phyloP scores from a whole-genome alignment of 768 basidiomycete species.

The Tylopilus sp. region DNA sequence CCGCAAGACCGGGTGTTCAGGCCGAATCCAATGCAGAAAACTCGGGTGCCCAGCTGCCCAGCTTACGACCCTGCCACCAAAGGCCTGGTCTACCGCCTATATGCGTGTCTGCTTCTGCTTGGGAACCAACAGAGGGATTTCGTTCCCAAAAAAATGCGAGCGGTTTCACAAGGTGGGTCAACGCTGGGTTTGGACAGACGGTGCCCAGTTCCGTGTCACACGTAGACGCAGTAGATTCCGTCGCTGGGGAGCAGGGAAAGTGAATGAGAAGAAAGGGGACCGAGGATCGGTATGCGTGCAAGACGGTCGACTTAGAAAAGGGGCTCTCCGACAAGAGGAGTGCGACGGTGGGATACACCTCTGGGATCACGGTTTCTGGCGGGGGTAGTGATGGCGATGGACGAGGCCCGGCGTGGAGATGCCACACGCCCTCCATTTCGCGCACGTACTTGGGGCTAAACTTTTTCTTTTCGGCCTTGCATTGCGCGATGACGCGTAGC shows the following conservation, averaged over 20 bases:
- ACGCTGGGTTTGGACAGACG: slow-evolving; percentile 22
- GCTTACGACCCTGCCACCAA: slow-evolving; percentile 35
- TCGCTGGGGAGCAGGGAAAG: slow-evolving; percentile 46
- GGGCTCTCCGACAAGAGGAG: slow-evolving; percentile 77
- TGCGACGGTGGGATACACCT: slow-evolving; percentile 44
- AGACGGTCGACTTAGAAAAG: slow-evolving; percentile 68
- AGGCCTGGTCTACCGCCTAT: slow-evolving; percentile 36
- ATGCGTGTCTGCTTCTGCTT: neutral
- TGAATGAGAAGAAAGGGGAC: slow-evolving; percentile 81
- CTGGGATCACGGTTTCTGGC: neutral
- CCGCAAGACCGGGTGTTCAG: too few species aligned
- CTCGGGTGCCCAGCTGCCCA: slow-evolving; percentile 21
- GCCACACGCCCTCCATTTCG: slow-evolving; percentile 88
- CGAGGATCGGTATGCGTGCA: slow-evolving; percentile 68
- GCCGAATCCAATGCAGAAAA: neutral
- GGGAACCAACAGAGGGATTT: neutral
- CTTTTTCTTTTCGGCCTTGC: slow-evolving; percentile 88
- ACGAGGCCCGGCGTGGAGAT: slow-evolving; percentile 25
- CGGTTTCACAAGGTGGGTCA: slow-evolving; percentile 18
- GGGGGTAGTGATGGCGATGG: neutral
- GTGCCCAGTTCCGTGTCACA: slow-evolving; percentile 1
- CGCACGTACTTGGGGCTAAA: slow-evolving; percentile 76
- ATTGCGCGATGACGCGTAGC: slow-evolving; percentile 79
- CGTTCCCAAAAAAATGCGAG: slow-evolving; percentile 26
- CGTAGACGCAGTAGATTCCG: neutral